Percentiles rank a stretch among this genome's conserved stretches.
These are phyloP conservation scores for Suhomyces wounanorum DNA, from an alignment of 1,139 yeast species.

Conservation along the genomic window DNA sequence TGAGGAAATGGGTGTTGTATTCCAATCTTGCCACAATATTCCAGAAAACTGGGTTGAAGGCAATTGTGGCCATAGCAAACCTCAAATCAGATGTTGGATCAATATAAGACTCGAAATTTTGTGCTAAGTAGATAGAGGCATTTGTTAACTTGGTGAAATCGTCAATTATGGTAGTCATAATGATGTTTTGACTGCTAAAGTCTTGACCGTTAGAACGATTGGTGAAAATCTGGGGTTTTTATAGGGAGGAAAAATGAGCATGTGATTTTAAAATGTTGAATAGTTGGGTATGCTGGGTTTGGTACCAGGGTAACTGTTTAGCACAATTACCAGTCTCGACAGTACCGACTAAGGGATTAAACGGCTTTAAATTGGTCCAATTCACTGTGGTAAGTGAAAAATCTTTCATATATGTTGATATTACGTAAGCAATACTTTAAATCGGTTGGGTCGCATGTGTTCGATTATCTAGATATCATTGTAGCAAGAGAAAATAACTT, in stretches of 20 bases:
- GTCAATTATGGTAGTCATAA: conserved; percentile 11
- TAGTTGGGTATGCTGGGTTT: not conserved
- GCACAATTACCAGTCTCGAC: not conserved
- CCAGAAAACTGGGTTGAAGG: conserved; percentile 96
- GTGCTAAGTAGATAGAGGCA: conserved; percentile 15
- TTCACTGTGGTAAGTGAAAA: not conserved
- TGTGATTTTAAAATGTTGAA: conserved; percentile 10
- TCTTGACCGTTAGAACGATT: not conserved
- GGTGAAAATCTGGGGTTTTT: not conserved
- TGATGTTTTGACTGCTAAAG: not conserved
- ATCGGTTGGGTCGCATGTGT: not conserved
- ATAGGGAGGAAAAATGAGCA: conserved; percentile 2
- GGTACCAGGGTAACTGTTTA: not conserved
- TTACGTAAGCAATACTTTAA: not conserved
- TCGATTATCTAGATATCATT: not conserved
- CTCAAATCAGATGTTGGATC: conserved; percentile 26
- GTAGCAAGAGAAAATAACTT: too few species aligned
- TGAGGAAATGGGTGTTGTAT: conserved; percentile 70
- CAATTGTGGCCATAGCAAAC: conserved; percentile 58
- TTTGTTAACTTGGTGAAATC: conserved; percentile 13
- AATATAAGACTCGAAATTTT: conserved; percentile 27
- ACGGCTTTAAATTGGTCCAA: not conserved
- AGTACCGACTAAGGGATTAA: not conserved
- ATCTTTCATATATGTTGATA: not conserved
- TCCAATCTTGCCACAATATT: conserved; percentile 87